These are phyloP conservation scores for Globisporangium emineosum DNA, from an alignment of 352 stramenopile genomes.

Conservation along the genomic window DNA sequence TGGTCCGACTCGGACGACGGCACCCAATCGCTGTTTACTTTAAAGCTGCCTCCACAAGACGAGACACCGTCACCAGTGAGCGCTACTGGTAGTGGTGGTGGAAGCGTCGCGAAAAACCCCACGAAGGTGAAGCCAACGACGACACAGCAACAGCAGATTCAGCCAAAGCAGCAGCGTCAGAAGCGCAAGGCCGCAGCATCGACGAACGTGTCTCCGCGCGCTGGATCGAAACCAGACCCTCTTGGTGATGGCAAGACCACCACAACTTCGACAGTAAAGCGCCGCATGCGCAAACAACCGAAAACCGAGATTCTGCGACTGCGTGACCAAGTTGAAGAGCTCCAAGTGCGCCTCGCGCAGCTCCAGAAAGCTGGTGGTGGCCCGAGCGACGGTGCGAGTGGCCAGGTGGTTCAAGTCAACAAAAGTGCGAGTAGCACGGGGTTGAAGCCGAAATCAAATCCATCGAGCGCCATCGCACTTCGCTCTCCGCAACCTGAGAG, in stretches of 20 bases:
- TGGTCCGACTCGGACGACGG: conserved; percentile 11
- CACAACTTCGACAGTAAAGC: background rate
- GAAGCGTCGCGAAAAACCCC: background rate
- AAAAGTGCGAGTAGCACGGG: background rate
- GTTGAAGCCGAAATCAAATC: background rate
- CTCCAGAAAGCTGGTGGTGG: conserved; percentile 11
- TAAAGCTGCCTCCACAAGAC: background rate
- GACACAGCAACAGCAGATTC: background rate
- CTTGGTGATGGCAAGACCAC: background rate
- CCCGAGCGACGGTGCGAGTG: background rate
- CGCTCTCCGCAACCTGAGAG: background rate
- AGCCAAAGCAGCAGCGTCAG: background rate
- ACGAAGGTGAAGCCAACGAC: background rate
- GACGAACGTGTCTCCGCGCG: background rate
- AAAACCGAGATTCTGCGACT: conserved; percentile 14
- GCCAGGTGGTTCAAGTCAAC: background rate
- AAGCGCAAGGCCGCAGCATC: conserved; percentile 14
- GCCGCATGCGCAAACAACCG: conserved; percentile 11
- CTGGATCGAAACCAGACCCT: background rate
- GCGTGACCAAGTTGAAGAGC: conserved; percentile 15
- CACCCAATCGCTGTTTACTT: too few relatives aligned
- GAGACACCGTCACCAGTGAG: background rate
- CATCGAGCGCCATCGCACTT: background rate
- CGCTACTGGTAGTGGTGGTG: background rate
- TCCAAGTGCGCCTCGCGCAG: conserved; percentile 12